Percentiles rank a stretch among this genome's conserved stretches.
These are phyloP conservation scores for Arabidopsis suecica DNA, from an alignment of 345 rosid genomes.

Conservation along the genomic window DNA sequence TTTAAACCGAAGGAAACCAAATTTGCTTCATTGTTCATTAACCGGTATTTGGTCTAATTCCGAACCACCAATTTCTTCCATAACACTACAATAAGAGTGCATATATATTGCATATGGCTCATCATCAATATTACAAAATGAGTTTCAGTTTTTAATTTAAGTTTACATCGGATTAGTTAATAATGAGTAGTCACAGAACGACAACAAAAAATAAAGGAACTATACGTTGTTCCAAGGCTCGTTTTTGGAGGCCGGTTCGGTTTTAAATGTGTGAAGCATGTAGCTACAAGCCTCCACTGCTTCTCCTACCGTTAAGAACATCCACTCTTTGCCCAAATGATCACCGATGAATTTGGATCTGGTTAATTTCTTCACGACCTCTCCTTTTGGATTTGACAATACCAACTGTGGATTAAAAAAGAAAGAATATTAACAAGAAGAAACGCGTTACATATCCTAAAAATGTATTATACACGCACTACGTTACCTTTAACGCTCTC, in stretches of 20 bases:
- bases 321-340: conserved; percentile 74
- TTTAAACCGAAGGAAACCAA: not conserved
- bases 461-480: not conserved
- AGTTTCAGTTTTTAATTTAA: not conserved
- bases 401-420: conserved; percentile 33
- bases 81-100: not conserved
- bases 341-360: conserved; percentile 40
- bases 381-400: conserved; percentile 50
- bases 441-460: not conserved
- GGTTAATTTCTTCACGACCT: conserved; percentile 46
- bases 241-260: conserved; percentile 40
- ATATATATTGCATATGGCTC: not conserved
- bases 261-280: conserved; percentile 67
- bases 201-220: not conserved
- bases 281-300: conserved; percentile 84
- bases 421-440: not conserved
- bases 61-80: not conserved
- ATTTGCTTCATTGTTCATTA: not conserved
- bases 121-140: conserved; percentile 19
- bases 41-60: not conserved
- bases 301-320: conserved; percentile 81
- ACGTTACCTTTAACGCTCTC: conserved; percentile 69
- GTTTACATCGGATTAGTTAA: conserved; percentile 18
- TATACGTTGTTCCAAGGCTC: conserved; percentile 51
- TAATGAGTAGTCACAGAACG: conserved; percentile 20